Percentiles rank a stretch among this genome's conserved stretches.
Evolutionary conservation across 352 stramenopile genomes (phyloP).

Genomic region (Elongisporangium prolatum): DNA sequence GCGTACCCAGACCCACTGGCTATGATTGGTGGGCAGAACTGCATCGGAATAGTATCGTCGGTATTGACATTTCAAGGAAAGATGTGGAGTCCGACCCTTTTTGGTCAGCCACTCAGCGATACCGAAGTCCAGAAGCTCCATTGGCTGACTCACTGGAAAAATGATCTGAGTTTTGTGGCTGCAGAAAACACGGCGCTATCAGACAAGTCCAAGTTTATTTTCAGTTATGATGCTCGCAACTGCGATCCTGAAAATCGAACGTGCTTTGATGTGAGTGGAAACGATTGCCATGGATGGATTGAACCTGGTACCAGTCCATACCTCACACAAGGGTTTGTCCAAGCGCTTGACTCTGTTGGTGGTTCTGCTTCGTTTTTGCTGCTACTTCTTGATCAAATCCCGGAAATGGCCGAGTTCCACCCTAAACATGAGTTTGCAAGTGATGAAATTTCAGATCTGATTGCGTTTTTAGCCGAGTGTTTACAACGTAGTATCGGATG

Average conservation of each 20-base stretch:
- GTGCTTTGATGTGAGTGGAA: constrained; percentile 74
- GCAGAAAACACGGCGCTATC: constrained; percentile 56
- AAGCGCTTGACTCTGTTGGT: constrained; percentile 64
- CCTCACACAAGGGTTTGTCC: constrained; percentile 55
- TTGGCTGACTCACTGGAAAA: constrained; percentile 78
- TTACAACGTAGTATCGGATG: constrained; percentile 54
- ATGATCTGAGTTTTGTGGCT: constrained; percentile 43
- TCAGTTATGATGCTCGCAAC: constrained; percentile 73
- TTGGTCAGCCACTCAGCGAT: constrained; percentile 57
- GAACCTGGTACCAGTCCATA: constrained; percentile 59
- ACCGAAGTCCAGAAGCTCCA: constrained; percentile 64
- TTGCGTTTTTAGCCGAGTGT: constrained; percentile 54
- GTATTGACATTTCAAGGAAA: constrained; percentile 51
- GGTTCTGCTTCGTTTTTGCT: constrained; percentile 70
- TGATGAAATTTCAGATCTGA: constrained; percentile 57
- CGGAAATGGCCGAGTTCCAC: constrained; percentile 75
- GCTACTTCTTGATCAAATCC: constrained; percentile 69
- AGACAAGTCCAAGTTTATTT: constrained; percentile 79
- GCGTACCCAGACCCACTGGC: constrained; percentile 65
- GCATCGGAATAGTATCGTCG: constrained; percentile 55
- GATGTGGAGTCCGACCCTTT: constrained; percentile 75
- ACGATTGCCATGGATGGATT: constrained; percentile 66
- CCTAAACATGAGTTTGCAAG: constrained; percentile 63
- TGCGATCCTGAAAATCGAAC: constrained; percentile 47
- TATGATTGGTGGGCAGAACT: constrained; percentile 69